These are phyloP conservation scores for Fragosphaeria purpurea DNA, from an alignment of 2,329 filamentous ascomycete species.

Conservation along the genomic window DNA sequence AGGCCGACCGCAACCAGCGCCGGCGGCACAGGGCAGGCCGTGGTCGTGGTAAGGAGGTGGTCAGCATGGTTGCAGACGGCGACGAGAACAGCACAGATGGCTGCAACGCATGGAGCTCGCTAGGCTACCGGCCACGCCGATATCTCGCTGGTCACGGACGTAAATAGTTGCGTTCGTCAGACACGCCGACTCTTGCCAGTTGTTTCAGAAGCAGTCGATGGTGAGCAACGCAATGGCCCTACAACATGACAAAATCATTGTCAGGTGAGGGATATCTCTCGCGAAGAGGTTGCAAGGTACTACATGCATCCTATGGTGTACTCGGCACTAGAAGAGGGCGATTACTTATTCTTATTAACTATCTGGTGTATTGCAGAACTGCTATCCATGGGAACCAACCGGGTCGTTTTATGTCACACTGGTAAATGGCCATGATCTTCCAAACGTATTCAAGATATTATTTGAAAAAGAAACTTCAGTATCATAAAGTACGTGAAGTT, in stretches of 20 bases:
- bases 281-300: too few species aligned
- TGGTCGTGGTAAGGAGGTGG: constrained; percentile 15
- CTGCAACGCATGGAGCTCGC: constrained; percentile 17
- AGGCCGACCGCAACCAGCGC: constrained; percentile 20
- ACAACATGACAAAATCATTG: not conserved
- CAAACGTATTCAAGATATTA: too few species aligned
- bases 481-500: too few species aligned
- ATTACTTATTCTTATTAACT: too few species aligned
- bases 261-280: too few species aligned
- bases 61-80: constrained; percentile 22
- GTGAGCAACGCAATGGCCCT: constrained; percentile 16
- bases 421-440: too few species aligned
- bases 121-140: constrained; percentile 19
- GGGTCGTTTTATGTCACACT: too few species aligned
- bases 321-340: too few species aligned
- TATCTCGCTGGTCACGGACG: constrained; percentile 19
- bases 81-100: constrained; percentile 14
- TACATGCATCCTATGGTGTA: too few species aligned
- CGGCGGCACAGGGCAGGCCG: constrained; percentile 17
- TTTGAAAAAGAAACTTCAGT: too few species aligned
- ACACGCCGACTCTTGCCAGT: constrained; percentile 20
- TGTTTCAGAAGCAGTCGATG: constrained; percentile 19
- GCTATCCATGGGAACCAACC: too few species aligned
- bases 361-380: too few species aligned
- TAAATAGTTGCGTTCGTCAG: constrained; percentile 17